phyloP scores from a whole-genome alignment of 2,329 filamentous ascomycete species.

The Trichoderma pleuroti region DNA sequence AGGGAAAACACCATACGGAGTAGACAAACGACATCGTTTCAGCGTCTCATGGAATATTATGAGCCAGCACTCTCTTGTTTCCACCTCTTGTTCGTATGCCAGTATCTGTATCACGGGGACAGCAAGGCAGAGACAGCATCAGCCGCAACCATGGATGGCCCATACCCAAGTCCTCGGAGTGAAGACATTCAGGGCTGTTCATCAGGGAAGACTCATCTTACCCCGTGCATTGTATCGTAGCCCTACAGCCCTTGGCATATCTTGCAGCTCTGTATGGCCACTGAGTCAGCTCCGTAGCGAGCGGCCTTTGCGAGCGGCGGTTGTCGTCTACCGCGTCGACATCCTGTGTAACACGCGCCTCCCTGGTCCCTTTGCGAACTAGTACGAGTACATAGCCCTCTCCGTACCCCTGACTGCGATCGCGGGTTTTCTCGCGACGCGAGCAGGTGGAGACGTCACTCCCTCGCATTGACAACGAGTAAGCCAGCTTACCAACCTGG shows the following conservation, averaged over 20 bases:
- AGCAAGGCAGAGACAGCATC: neutral
- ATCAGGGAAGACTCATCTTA: neutral
- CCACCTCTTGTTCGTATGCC: neutral
- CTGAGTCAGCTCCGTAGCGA: neutral
- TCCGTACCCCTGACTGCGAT: neutral
- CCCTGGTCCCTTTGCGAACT: neutral
- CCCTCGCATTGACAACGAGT: neutral
- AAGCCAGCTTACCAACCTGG: neutral
- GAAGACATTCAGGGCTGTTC: neutral
- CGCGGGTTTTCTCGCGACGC: slow-evolving; percentile 3
- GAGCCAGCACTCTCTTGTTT: neutral
- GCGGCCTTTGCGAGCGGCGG: neutral
- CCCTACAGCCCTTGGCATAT: neutral
- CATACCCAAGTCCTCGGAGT: neutral
- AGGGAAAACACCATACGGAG: neutral
- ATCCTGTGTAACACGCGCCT: neutral
- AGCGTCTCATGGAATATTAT: neutral
- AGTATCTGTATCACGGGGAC: neutral
- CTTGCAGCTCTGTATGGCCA: neutral
- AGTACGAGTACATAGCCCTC: no score
- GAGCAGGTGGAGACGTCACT: neutral
- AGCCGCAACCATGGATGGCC: neutral
- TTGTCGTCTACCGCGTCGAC: neutral
- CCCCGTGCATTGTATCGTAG: neutral
- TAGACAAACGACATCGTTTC: neutral